These are phyloP conservation scores for Sextonia rubra DNA, from an alignment of 164 flowering plant species.

Conservation along the genomic window DNA sequence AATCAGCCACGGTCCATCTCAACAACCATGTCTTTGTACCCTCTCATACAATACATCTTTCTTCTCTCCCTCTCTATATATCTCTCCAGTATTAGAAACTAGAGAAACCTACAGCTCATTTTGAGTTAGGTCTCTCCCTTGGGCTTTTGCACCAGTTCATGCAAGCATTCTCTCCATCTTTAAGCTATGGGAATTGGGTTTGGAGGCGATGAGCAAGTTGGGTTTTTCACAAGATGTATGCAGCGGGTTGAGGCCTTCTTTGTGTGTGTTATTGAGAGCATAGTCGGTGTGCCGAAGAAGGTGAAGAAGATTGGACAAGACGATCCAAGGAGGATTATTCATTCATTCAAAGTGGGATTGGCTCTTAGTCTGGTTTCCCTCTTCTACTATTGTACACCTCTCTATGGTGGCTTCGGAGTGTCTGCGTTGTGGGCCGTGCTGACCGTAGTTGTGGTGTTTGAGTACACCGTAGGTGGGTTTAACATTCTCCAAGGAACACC, in stretches of 20 bases:
- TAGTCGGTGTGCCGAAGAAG: conserved; percentile 17
- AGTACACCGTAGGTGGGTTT: conserved; percentile 63
- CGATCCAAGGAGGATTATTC: conserved; percentile 70
- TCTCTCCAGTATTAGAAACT: conserved; percentile 1
- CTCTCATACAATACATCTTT: not conserved
- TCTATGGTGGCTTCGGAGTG: conserved; percentile 56
- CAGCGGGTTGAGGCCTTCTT: conserved; percentile 22
- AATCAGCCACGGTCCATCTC: not conserved
- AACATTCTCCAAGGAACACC: not conserved
- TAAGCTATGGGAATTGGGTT: conserved; percentile 31
- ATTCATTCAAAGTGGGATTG: conserved; percentile 67
- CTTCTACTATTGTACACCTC: conserved; percentile 55
- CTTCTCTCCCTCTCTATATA: not conserved
- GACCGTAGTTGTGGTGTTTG: conserved; percentile 77
- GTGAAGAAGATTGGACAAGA: conserved; percentile 49
- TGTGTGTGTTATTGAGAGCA: conserved; percentile 11
- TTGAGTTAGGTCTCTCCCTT: not conserved
- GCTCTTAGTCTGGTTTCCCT: conserved; percentile 73
- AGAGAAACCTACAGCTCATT: not conserved
- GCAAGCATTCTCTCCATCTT: not conserved
- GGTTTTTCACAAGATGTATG: conserved; percentile 20
- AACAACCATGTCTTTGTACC: not conserved
- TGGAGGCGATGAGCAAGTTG: conserved; percentile 23
- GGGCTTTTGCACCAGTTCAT: conserved; percentile 4
- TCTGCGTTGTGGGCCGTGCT: conserved; percentile 80